Evolutionary conservation across 2,329 filamentous ascomycete genomes (phyloP), one percentile per base, ranked within the genome.

Genomic region (Lachnellula willkommii): DNA sequence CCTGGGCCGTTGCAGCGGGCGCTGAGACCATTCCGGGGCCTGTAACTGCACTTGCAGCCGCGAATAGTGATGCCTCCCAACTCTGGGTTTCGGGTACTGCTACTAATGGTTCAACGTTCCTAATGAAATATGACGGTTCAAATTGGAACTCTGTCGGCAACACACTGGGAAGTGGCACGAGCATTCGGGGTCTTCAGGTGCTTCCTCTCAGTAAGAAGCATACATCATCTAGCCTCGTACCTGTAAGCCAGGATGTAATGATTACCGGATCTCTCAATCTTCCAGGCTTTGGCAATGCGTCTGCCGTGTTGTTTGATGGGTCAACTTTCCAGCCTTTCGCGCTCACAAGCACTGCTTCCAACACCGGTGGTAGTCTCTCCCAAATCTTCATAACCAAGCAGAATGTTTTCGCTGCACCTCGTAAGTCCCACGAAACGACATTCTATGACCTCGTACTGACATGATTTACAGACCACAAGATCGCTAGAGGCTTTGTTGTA

Each of bases 291-390:
- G 92, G 93, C 56, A 86, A 85, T 55, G 90, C 88, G 5, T 95
- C 93, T 14, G 91, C 90, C 8, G 93, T 86, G 7, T 76, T 96
- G 28, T 99, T 89, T 75, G 90, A 97, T 67, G 94, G 94, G 65
- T 90, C 85, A 11, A 75, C 77, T 2, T 84, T 93, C 69, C 78
- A 78, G 51, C 93, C 94, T 0, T 96, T 93, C 70, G 81, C 90
- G 42, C 80, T 99, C 43, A 89, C 92, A 2, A 87, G 83, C 47
- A 87, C 79, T 56, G 73, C 79, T 12, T 79, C 84, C 65, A 84
- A 84, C 56, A 77, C 78, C 12, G 76, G 82, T 11, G 90, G 92
- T 49, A 92, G 84, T 65, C 82, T 99, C 66, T 85, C 88, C 36
- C 84, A 83, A 63, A 79, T 97, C 59, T 95, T 99, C 71, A 88